phyloP scores from a whole-genome alignment of 257 asterid species.

The Petunia secreta region DNA sequence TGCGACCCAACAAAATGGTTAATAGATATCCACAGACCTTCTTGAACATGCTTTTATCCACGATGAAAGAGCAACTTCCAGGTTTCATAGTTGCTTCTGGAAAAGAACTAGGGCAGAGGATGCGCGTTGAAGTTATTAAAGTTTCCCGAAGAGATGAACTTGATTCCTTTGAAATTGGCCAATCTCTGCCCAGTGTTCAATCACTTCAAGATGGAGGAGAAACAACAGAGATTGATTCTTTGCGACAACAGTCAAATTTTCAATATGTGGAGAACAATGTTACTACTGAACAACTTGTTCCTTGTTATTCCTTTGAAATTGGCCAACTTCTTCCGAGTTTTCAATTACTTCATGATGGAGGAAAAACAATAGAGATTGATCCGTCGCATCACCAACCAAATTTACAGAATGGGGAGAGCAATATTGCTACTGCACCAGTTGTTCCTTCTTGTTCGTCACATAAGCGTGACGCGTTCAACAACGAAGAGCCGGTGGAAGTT shows the following conservation, averaged over 20 bases:
- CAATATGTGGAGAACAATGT: not conserved
- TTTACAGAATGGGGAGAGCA: no score
- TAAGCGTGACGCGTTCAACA: not conserved
- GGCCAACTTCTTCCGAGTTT: no score
- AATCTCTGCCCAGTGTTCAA: not conserved
- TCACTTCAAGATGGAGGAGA: not conserved
- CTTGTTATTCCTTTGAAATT: no score
- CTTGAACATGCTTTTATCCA: not conserved
- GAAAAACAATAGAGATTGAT: no score
- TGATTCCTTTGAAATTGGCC: not conserved
- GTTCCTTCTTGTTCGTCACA: not conserved
- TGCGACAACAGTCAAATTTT: not conserved
- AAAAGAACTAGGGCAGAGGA: not conserved
- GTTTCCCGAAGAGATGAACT: not conserved
- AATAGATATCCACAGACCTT: not conserved
- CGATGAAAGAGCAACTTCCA: not conserved
- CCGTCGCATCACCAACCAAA: no score
- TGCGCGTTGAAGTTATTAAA: conserved; percentile 5
- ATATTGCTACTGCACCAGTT: no score
- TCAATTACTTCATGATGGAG: no score
- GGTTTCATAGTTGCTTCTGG: not conserved
- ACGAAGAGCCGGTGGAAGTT: not conserved
- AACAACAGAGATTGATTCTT: not conserved
- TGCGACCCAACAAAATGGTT: not conserved
- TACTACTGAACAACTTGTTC: not conserved